Base-by-base conservation (phyloP, 768 basidiomycete genomes). In the Pleurotus eryngii region DNA sequence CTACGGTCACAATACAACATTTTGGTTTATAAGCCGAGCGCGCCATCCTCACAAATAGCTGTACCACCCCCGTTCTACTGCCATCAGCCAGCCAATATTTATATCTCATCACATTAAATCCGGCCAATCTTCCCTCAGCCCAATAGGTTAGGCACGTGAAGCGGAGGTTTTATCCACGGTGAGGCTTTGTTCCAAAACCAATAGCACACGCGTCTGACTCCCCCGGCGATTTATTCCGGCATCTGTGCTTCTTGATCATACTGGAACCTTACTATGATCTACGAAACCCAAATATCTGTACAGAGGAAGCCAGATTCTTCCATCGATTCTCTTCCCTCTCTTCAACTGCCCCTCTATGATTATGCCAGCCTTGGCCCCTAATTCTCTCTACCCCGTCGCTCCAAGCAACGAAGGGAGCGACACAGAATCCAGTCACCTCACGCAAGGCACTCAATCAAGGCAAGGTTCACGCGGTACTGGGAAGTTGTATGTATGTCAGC, bases 201-300 rank as follows among this genome's bases (percentile, higher is more conserved):
- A 50, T 50, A 50, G 7, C 38, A 17, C 20, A 39, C 37, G n/a
- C 51, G 24, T 54, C 51, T 54, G 38, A 54, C 22, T 24, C 38
- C 15, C 43, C 51, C 51, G 51, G 51, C 51, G 37, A 39, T 54
- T 54, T 54, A 54, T 42, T 40, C 51, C 51, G 51, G 39, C n/a
- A 18, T 17, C 24, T 54, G 18, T 54, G 51, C 39, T 54, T 54
- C 51, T 54, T 54, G 38, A 40, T 54, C 51, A 20, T 42, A 50
- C 26, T 50, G 49, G 51, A 54, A 54, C 51, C 49, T 50, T 20
- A 24, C 20, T 22, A 54, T 54, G 51, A 54, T 54, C 39, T 43
- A 39, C 51, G 17, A 54, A 45, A 43, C 14, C 49, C 30, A 26
- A 35, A 50, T 50, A 50, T 50, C 49, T 30, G 14, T 9, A 42